Base-by-base conservation (phyloP, 345 rosid species). In the Brassica juncea region DNA sequence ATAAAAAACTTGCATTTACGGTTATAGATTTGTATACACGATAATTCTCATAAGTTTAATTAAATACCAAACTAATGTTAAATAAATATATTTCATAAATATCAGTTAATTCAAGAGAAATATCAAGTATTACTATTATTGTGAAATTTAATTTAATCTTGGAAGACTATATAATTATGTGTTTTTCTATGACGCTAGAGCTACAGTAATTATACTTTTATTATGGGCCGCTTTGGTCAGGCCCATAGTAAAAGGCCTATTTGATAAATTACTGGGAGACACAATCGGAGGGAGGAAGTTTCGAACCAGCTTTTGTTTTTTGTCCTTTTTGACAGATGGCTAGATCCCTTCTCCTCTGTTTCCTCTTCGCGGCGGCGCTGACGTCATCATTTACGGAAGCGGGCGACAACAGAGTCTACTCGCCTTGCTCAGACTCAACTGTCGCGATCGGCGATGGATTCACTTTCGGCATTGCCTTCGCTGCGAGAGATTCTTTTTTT, bases 401-500 rank as follows among this genome's bases (percentile, higher is more conserved):
- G 69, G 84, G 88, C 28, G 85, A 77, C 5, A 92, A 94, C 75
- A 15, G 23, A 69, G 89, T 83, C 6, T 90, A 75, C 87, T 76
- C 84, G 0, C 81, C 99, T 14, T 95, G 99, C 76, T 34, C 72
- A 12, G 99, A 95, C 81, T 76, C 97, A 4, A 89, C 72, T n/a
- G 89, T 95, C 5, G 87, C 88, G 82, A 19, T 80, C 16, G 84
- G 87, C 10, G 99, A 95, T 64, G 98, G 97, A 16, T 93, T 93
- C 88, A 88, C 90, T n/a, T 92, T 95, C 80, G 92, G 89, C 32
- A 83, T 93, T 58, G 96, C 88, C 12, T 91, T 95, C 82, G 90
- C 98, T 1, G 59, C 90, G 3, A 84, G 84, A 67, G 73, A 37
- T 1, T 82, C 91, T 2, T 93, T 93, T 88, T 66, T 76, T 76